Evolutionary conservation across 164 flowering plant genomes (phyloP).

Genomic region (Buxus sempervirens): DNA sequence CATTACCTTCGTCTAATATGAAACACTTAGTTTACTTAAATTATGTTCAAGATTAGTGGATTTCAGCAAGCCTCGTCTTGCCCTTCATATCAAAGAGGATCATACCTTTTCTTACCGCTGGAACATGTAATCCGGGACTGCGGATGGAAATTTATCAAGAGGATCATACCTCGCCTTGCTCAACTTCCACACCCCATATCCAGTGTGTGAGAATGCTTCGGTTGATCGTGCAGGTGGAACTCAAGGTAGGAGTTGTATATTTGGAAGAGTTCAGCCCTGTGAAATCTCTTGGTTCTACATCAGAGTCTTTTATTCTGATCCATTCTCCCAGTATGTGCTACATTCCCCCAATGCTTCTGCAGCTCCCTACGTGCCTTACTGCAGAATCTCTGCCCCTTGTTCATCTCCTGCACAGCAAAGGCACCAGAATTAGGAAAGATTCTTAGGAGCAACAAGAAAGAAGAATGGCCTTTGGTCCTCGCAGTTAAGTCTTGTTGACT

Average conservation of each 20-base stretch:
- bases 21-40: too few species aligned
- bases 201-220: too few species aligned
- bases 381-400: slow-evolving; percentile 97
- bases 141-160: too few species aligned
- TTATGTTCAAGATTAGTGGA: too few species aligned
- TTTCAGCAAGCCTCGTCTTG: too few species aligned
- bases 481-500: slow-evolving; percentile 79
- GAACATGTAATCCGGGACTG: too few species aligned
- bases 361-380: slow-evolving; percentile 92
- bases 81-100: too few species aligned
- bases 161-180: too few species aligned
- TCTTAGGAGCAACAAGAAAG: slow-evolving; percentile 38
- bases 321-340: slow-evolving; percentile 91
- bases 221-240: slow-evolving; percentile 44
- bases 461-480: slow-evolving; percentile 90
- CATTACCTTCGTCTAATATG: too few species aligned
- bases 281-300: slow-evolving; percentile 75
- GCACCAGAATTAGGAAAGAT: slow-evolving; percentile 71
- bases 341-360: slow-evolving; percentile 76
- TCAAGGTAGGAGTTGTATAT: slow-evolving; percentile 39
- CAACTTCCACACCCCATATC: too few species aligned
- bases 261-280: slow-evolving; percentile 87
- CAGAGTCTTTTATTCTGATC: slow-evolving; percentile 64
- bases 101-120: too few species aligned
- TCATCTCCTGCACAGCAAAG: slow-evolving; percentile 96